phyloP scores from a whole-genome alignment of 768 basidiomycete genomes.

The Pleurotus sapidus region DNA sequence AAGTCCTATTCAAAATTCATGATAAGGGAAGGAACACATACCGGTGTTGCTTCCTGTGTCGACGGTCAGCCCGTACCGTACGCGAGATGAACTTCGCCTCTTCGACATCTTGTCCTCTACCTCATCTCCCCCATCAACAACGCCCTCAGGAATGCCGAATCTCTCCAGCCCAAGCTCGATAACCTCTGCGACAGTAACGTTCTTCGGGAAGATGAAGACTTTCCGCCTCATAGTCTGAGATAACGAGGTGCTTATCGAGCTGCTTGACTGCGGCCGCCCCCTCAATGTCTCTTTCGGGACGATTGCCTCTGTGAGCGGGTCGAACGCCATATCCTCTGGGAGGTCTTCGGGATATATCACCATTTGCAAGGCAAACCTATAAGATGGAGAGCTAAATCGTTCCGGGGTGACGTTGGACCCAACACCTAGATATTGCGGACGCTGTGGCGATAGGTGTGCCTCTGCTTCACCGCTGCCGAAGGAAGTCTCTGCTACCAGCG shows the following conservation, averaged over 20 bases:
- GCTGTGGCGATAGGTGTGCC: conserved; percentile 33
- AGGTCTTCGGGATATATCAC: conserved; percentile 88
- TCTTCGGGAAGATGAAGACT: conserved; percentile 90
- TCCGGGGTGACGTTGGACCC: conserved; percentile 56
- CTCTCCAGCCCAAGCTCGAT: conserved; percentile 90
- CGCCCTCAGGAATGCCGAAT: conserved; percentile 95
- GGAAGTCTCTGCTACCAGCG: conserved; percentile 36
- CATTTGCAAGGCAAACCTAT: conserved; percentile 83
- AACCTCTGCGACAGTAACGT: conserved; percentile 94
- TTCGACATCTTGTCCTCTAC: conserved; percentile 90
- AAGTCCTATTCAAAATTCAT: background rate
- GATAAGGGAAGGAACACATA: conserved; percentile 13
- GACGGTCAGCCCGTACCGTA: conserved; percentile 79
- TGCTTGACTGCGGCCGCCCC: conserved; percentile 43
- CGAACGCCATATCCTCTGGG: conserved; percentile 94
- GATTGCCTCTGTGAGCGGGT: conserved; percentile 89
- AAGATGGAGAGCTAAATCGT: conserved; percentile 78
- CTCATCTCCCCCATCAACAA: conserved; percentile 98
- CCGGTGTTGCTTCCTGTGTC: conserved; percentile 61
- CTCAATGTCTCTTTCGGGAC: conserved; percentile 78
- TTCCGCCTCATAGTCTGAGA: conserved; percentile 68
- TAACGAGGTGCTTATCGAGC: conserved; percentile 46
- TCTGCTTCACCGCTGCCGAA: conserved; percentile 27
- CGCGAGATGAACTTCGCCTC: conserved; percentile 71
- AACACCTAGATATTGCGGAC: conserved; percentile 40